These are phyloP conservation scores for Glomus cerebriforme DNA, from an alignment of 192 early-diverging fungal species.

Conservation along the genomic window DNA sequence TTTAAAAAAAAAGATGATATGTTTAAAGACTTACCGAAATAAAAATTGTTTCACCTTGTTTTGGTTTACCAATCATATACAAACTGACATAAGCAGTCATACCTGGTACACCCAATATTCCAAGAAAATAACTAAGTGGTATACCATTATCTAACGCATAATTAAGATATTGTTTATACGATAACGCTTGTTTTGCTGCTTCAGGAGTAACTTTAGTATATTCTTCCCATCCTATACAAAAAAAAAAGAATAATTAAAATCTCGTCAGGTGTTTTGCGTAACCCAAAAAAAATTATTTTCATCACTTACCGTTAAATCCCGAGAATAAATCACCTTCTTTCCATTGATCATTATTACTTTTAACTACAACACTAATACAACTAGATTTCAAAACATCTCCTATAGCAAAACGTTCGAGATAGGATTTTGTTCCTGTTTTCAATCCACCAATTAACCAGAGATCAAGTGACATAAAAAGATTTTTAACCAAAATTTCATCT, in stretches of 20 bases:
- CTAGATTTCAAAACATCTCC: slow-evolving; percentile 48
- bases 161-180: slow-evolving; percentile 56
- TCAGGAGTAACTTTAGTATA: slow-evolving; percentile 39
- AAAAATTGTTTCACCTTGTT: slow-evolving; percentile 84
- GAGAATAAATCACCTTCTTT: slow-evolving; percentile 65
- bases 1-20: background rate
- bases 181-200: slow-evolving; percentile 63
- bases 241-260: slow-evolving; percentile 29
- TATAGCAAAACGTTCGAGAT: slow-evolving; percentile 33
- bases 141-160: slow-evolving; percentile 30
- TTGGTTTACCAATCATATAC: slow-evolving; percentile 72
- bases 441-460: slow-evolving; percentile 56
- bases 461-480: slow-evolving; percentile 71
- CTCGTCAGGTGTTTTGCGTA: slow-evolving; percentile 29
- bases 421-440: background rate
- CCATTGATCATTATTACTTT: slow-evolving; percentile 59
- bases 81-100: slow-evolving; percentile 46
- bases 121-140: slow-evolving; percentile 36
- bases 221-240: slow-evolving; percentile 40
- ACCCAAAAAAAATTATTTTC: background rate
- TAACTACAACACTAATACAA: slow-evolving; percentile 67
- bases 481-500: slow-evolving; percentile 59
- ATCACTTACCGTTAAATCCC: slow-evolving; percentile 48
- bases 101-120: slow-evolving; percentile 71
- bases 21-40: slow-evolving; percentile 47